Evolutionary conservation across 345 rosid species (phyloP), one percentile per base, ranked within the genome.

Genomic region (Salix brachista): DNA sequence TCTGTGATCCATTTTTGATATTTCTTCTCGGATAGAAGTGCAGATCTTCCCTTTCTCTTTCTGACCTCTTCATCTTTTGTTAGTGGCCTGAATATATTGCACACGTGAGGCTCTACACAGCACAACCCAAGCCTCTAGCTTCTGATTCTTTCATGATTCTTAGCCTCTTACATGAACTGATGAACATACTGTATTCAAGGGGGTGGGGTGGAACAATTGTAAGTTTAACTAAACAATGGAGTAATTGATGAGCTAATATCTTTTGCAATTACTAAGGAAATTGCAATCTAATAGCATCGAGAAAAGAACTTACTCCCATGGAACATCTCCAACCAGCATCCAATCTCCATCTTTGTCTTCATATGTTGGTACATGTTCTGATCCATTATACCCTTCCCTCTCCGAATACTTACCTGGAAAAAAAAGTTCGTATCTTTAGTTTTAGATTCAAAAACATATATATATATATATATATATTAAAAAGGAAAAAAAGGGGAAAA

Each of bases 381-480:
- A 88, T 23, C 91, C 90, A 85, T 76, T 91, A 65, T 89, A 89
- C 30, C 93, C 91, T 84, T 87, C 90, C 66, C 88, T 87, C 34
- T 91, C 93, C 12, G 78, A 85, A 77, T 78, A 83, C 54, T 75
- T 54, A 26, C 89, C 87, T 86, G 79, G 54, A 71, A 10, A 61
- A 61, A 75, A 34, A 17, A 21, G 8, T 5, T 0, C 16, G 34
- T 9, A 32, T 17, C 5, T 65, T 16, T 56, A 2, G 25, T 23
- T 36, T 30, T 26, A 19, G 21, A 32, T 72, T 14, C 13, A 41
- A 41, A 10, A 41, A 2, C 13, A 32, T 19, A 16, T 48, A 28
- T 1, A 28, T 32, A 32, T 0, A 32, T 4, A 32, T 32, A 32
- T 32, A 32, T 32, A 32, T 32, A 0, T 32, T 32, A 32, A 32